phyloP scores from a whole-genome alignment of 257 asterid species.

The Primulina eburnea region DNA sequence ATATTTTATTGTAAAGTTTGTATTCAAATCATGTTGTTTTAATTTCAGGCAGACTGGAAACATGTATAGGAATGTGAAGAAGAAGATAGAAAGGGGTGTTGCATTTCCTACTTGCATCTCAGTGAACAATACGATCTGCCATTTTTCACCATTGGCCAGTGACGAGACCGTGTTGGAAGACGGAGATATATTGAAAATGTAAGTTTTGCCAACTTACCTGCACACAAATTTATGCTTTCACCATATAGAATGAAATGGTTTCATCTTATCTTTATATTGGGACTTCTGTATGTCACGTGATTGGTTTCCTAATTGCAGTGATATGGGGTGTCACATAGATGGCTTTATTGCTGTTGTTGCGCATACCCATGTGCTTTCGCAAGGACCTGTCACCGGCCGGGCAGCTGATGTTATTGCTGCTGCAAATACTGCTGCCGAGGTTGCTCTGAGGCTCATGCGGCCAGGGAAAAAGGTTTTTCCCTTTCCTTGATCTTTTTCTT shows the following conservation, averaged over 20 bases:
- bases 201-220: conserved; percentile 22
- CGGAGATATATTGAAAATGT: conserved; percentile 84
- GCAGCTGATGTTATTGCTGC: conserved; percentile 95
- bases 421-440: conserved; percentile 96
- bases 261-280: conserved; percentile 2
- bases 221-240: background rate
- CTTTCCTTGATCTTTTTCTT: background rate
- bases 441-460: conserved; percentile 86
- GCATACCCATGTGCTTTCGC: conserved; percentile 78
- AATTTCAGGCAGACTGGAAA: conserved; percentile 70
- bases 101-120: conserved; percentile 96
- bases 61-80: conserved; percentile 91
- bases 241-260: background rate
- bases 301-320: conserved; percentile 47
- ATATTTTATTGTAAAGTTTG: background rate
- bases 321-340: conserved; percentile 97
- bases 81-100: conserved; percentile 90
- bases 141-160: conserved; percentile 76
- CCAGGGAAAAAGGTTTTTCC: conserved; percentile 80
- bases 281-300: conserved; percentile 15
- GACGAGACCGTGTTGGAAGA: conserved; percentile 69
- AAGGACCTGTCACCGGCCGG: conserved; percentile 83
- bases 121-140: conserved; percentile 76
- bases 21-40: background rate
- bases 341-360: conserved; percentile 93